A percentile compares a stretch with the other conserved stretches of the same genome.
Conservation (phyloP, 2,329 filamentous ascomycete genomes). For the Xylaria sp. region DNA sequence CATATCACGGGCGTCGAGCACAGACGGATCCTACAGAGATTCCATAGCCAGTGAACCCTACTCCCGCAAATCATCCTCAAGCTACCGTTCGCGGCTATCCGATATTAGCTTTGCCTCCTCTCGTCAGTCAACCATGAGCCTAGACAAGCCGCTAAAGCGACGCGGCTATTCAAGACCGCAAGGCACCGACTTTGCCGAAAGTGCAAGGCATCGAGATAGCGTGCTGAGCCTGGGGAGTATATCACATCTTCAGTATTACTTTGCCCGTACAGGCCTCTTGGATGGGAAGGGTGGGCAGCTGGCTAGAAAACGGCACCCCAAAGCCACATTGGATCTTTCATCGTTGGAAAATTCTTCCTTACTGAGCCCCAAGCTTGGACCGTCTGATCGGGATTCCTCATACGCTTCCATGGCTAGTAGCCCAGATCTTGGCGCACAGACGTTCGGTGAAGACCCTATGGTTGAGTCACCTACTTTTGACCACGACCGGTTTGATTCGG, state of each 20-base stretch:
- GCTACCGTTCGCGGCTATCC: conserved; percentile 60
- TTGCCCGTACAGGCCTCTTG: conserved; percentile 90
- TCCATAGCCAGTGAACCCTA: conserved; percentile 68
- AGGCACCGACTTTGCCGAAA: conserved; percentile 89
- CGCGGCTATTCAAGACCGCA: conserved; percentile 90
- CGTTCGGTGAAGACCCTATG: conserved; percentile 53
- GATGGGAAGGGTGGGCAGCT: conserved; percentile 93
- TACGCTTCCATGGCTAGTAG: conserved; percentile 70
- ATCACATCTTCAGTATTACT: conserved; percentile 97
- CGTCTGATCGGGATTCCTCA: conserved; percentile 67
- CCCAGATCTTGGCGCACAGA: conserved; percentile 62
- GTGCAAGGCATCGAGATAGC: conserved; percentile 89
- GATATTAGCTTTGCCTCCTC: conserved; percentile 56
- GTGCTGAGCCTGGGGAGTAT: conserved; percentile 97
- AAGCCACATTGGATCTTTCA: conserved; percentile 68
- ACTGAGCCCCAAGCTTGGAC: conserved; percentile 54
- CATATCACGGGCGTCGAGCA: conserved; percentile 66
- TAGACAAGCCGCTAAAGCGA: conserved; percentile 61
- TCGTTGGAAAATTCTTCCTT: conserved; percentile 60
- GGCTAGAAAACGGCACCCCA: conserved; percentile 75
- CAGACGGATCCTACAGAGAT: conserved; percentile 61
- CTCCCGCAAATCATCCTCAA: conserved; percentile 73
- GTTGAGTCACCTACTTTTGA: conserved; percentile 62
- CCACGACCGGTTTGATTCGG: conserved; percentile 62
- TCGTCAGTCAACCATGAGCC: conserved; percentile 61